Evolutionary conservation across 805 yeast genomes (phyloP).

Genomic region (Candida silvicultrix): DNA sequence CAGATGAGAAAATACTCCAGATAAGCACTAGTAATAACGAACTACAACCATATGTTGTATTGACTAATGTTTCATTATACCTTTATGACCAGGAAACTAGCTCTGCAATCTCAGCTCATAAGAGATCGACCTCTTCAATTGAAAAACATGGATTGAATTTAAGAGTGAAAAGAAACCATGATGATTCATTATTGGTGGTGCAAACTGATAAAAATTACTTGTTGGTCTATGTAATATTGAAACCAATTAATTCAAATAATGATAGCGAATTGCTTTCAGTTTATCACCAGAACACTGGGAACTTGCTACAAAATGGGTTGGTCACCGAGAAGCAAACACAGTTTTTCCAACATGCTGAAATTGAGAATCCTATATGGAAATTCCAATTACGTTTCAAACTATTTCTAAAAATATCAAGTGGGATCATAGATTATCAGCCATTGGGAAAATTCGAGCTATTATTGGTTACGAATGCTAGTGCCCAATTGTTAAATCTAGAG

Average conservation of each 20-base stretch:
- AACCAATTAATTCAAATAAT: constrained; percentile 5
- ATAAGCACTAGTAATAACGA: not conserved
- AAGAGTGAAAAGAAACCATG: constrained; percentile 20
- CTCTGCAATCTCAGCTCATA: constrained; percentile 28
- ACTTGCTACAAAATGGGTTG: constrained; percentile 19
- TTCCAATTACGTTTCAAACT: constrained; percentile 21
- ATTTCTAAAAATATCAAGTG: constrained; percentile 20
- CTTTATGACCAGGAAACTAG: constrained; percentile 28
- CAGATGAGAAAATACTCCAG: not conserved
- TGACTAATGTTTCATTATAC: constrained; percentile 26
- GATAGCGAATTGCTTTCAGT: constrained; percentile 17
- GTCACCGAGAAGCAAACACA: constrained; percentile 10
- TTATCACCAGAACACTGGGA: constrained; percentile 9
- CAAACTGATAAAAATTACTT: constrained; percentile 30
- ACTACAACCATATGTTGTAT: constrained; percentile 17
- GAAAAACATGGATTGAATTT: constrained; percentile 32
- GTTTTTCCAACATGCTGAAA: constrained; percentile 10
- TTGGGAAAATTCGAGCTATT: constrained; percentile 11
- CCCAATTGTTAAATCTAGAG: constrained; percentile 13
- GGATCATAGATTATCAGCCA: constrained; percentile 15
- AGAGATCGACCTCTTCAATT: constrained; percentile 27
- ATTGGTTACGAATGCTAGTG: constrained; percentile 10
- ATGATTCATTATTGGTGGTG: constrained; percentile 23
- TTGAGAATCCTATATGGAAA: constrained; percentile 17
- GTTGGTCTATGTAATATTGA: constrained; percentile 27